Evolutionary conservation across 345 rosid genomes (phyloP), one percentile per base, ranked within the genome.

Genomic region (Hypericum androsaemum): DNA sequence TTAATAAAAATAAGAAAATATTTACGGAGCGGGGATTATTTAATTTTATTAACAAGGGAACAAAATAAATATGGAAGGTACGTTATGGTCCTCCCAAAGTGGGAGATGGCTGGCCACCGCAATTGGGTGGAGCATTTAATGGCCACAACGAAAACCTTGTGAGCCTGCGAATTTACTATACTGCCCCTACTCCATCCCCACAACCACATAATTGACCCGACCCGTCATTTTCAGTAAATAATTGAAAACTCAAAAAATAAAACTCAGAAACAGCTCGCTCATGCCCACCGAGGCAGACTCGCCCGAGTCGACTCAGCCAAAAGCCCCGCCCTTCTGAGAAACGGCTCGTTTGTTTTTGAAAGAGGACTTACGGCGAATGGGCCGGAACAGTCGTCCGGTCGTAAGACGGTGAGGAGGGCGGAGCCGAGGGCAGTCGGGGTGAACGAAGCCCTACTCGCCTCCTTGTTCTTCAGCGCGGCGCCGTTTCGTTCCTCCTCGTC

Each of bases 401-500:
- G 41, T 12, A 54, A 63, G 37, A 64, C 57, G 52, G 39, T 55
- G 39, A 64, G 39, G 15, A 65, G 8, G 47, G 53, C 8, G 35
- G 63, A 42, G 41, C 10, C 41, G 52, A 22, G 42, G 42, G 55
- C 69, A 46, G 52, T 59, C 3, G 43, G 59, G 47, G 36, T 47
- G 39, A 66, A 43, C 37, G 71, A 52, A 41, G 73, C n/a, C 48
- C 5, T 41, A 15, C 14, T 61, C 36, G 22, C 56, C 64, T 53
- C 47, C 52, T 13, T 58, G 56, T 49, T 57, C 62, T 40, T 17
- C 54, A 72, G n/a, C 40, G 53, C 4, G 46, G 54, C 32, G 12
- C 11, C 37, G n/a, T 47, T 32, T 69, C 76, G 5, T 70, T 71
- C 74, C 7, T 72, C 66, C 39, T 51, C 75, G 17, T 75, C 82